These are phyloP conservation scores for Hymenoscyphus infarciens DNA, from an alignment of 2,329 filamentous ascomycete genomes.

Conservation along the genomic window DNA sequence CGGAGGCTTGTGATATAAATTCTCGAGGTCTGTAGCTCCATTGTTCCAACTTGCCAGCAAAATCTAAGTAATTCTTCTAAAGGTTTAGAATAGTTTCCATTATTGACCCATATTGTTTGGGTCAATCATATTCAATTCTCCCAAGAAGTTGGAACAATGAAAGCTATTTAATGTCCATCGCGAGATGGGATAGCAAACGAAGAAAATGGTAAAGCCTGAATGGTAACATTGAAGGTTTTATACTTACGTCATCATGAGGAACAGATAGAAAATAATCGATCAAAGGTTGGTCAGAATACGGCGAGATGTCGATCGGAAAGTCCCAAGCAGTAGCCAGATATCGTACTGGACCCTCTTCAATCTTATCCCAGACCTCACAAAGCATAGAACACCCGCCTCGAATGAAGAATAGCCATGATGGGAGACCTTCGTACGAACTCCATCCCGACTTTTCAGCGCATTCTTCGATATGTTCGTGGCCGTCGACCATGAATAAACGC, in stretches of 20 bases:
- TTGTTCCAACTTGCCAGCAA: not conserved
- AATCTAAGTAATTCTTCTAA: not conserved
- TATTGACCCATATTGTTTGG: not conserved
- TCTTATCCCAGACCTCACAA: constrained; percentile 18
- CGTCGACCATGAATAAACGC: constrained; percentile 13
- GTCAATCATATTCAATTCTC: not conserved
- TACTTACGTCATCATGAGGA: constrained; percentile 3
- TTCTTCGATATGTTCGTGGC: not conserved
- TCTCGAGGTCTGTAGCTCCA: not conserved
- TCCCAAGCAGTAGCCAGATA: constrained; percentile 17
- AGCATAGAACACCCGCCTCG: constrained; percentile 21
- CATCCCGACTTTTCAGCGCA: too few species aligned
- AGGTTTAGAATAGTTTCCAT: not conserved
- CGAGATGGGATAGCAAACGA: not conserved
- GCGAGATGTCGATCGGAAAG: constrained; percentile 12
- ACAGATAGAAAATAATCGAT: constrained; percentile 10
- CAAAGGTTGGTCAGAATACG: constrained; percentile 1
- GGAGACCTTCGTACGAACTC: constrained; percentile 10
- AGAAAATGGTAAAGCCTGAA: not conserved
- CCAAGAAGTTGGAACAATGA: not conserved
- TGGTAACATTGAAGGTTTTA: not conserved
- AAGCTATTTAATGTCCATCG: too few species aligned
- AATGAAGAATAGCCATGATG: constrained; percentile 23
- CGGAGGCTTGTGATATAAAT: too few species aligned
- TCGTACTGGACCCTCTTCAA: constrained; percentile 16